Evolutionary conservation across 2,329 filamentous ascomycete genomes (phyloP), one percentile per base, ranked within the genome.

Genomic region (Graphilbum fragrans): DNA sequence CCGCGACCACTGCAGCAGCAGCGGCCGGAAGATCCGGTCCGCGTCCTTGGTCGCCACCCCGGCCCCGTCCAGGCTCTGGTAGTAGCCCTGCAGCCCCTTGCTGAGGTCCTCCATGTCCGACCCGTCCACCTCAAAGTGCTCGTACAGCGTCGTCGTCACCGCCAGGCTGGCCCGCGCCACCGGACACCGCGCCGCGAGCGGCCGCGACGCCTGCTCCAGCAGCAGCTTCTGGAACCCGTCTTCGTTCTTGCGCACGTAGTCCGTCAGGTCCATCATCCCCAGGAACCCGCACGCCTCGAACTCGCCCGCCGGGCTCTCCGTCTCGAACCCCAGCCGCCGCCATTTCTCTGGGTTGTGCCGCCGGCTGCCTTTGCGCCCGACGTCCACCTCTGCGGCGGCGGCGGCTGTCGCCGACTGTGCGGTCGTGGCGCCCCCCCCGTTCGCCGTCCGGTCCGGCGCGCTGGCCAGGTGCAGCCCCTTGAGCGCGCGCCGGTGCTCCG

Each of bases 251-350:
- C 83, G 77, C 38, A 94, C 86, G 57, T 86, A 98, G 59, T 96
- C 88, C 2, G 87, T 86, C 53, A 98, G 62, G 58, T 98, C 92
- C 88, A 98, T 96, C 76, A 98, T 86, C 22, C 92, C 92, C 41
- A 98, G 62, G 57, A 88, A 96, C 0, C 92, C 92, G 22, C 84
- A 82, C 32, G 76, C 68, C 18, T 86, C 80, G 55, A 98, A 96
- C 52, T 98, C 92, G 52, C 73, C 72, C 1, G 80, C 80, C 4
- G 92, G 92, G 50, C 76, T 88, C 60, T 98, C 92, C 0, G 83
- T 82, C 58, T 92, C 83, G 53, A 98, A 98, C 3, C 92, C 92
- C 34, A 98, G 60, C 41, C 88, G 73, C 52, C 87, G 74, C 92
- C 92, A 98, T 58, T 95, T 95, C 54, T 93, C 82, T 0, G 87